A percentile compares a stretch with the other conserved stretches of the same genome.
Conservation (phyloP, 1,139 yeast species). For the Hemisphaericaspora subhashii region DNA sequence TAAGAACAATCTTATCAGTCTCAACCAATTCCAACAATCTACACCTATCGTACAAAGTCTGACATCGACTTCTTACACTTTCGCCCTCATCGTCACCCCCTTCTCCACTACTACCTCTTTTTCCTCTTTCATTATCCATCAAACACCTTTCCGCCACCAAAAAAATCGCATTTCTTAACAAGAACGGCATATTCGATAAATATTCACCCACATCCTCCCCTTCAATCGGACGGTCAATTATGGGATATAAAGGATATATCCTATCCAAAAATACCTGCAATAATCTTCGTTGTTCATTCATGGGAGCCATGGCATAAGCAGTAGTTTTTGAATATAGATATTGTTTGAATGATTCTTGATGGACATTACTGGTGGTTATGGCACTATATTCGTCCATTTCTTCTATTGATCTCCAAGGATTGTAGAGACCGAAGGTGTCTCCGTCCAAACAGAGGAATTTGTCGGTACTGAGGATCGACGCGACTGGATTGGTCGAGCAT, state of each 20-base stretch:
- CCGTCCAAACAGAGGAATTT: constrained; percentile 29
- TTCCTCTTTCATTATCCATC: constrained; percentile 4
- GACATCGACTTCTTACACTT: constrained; percentile 17
- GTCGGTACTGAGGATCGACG: constrained; percentile 28
- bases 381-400: constrained; percentile 12
- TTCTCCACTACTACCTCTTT: neutral
- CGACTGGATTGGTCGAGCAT: constrained; percentile 29
- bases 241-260: constrained; percentile 26
- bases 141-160: constrained; percentile 22
- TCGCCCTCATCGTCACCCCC: neutral
- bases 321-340: constrained; percentile 21
- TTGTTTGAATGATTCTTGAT: constrained; percentile 17
- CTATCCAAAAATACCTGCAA: constrained; percentile 21
- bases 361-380: too few relatives aligned
- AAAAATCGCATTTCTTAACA: constrained; percentile 27
- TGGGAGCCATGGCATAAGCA: constrained; percentile 23
- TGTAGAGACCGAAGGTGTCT: constrained; percentile 25
- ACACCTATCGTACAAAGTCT: constrained; percentile 22
- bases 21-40: constrained; percentile 24
- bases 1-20: constrained; percentile 23
- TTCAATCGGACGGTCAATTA: constrained; percentile 20
- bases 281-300: constrained; percentile 18
- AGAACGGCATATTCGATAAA: constrained; percentile 17
- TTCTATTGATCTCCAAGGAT: constrained; percentile 27
- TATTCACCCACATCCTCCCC: constrained; percentile 14